Conservation (phyloP, 2,329 filamentous ascomycete genomes). For the Pseudopyrenochaeta lycopersici region DNA sequence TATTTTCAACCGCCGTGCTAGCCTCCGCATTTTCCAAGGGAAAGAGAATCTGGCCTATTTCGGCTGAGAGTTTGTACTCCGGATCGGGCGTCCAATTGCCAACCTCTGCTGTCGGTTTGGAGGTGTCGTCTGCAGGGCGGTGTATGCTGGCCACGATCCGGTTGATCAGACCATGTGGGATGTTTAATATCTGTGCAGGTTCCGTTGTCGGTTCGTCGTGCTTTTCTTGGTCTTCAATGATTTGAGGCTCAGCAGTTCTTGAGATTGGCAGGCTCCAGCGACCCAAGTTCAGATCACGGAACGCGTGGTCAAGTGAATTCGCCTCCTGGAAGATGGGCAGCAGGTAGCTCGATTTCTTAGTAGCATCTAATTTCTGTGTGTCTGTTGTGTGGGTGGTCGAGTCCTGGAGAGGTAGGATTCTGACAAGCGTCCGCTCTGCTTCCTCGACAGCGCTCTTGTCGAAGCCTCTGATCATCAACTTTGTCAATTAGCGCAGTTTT, state of each 20-base stretch:
- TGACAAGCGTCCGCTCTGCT: conserved; percentile 39
- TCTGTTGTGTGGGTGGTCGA: conserved; percentile 24
- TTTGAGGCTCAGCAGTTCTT: conserved; percentile 2
- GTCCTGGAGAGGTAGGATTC: conserved; percentile 34
- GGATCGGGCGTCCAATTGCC: conserved; percentile 26
- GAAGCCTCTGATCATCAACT: conserved; percentile 43
- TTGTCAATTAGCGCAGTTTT: conserved; percentile 4
- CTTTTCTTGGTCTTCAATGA: conserved; percentile 1
- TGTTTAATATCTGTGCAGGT: neutral
- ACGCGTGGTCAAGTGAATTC: conserved; percentile 29
- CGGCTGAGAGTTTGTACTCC: conserved; percentile 21
- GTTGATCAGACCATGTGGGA: conserved; percentile 3
- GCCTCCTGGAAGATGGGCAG: conserved; percentile 26
- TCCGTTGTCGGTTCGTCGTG: conserved; percentile 1
- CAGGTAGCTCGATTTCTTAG: conserved; percentile 21
- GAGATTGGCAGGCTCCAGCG: conserved; percentile 36
- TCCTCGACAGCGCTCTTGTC: conserved; percentile 31
- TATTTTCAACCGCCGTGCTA: conserved; percentile 3
- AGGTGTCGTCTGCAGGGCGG: neutral
- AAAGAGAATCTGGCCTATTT: conserved; percentile 38
- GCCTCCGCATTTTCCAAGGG: conserved; percentile 16
- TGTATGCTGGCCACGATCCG: conserved; percentile 5
- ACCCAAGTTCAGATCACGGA: conserved; percentile 29
- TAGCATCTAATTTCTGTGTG: conserved; percentile 20
- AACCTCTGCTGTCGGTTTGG: conserved; percentile 3